These are phyloP conservation scores for Paraphaeosphaeria minitans DNA, from an alignment of 2,329 filamentous ascomycete genomes.

Conservation along the genomic window DNA sequence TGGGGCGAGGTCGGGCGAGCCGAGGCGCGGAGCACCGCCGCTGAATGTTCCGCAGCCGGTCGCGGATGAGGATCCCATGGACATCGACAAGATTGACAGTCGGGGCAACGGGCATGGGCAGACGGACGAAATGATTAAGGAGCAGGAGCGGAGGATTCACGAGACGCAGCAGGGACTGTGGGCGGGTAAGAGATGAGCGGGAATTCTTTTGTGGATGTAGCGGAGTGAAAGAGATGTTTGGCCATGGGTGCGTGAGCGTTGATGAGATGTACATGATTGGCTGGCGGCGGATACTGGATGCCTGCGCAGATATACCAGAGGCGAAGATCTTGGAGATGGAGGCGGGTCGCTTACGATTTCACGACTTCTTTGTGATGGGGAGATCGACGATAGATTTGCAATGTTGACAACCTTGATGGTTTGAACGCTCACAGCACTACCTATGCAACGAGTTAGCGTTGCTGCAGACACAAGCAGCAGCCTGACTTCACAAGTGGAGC, in stretches of 20 bases:
- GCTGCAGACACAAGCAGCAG: too few relatives aligned
- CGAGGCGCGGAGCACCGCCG: conserved; percentile 45
- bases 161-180: conserved; percentile 64
- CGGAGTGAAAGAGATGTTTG: background rate
- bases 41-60: conserved; percentile 42
- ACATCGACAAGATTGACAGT: conserved; percentile 65
- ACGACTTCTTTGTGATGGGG: background rate
- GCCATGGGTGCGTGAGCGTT: background rate
- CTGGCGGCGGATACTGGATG: background rate
- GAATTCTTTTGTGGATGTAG: too few relatives aligned
- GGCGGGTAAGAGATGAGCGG: conserved; percentile 40
- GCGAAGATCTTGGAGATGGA: background rate
- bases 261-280: conserved; percentile 1
- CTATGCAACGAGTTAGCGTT: background rate
- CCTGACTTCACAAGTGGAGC: too few relatives aligned
- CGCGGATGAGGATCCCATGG: conserved; percentile 50
- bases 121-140: conserved; percentile 65
- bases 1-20: conserved; percentile 62
- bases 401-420: background rate
- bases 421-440: background rate
- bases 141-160: conserved; percentile 64
- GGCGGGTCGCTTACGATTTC: background rate
- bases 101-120: conserved; percentile 65
- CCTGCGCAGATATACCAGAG: background rate
- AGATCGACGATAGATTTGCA: background rate